A percentile compares a stretch with the other conserved stretches of the same genome.
Evolutionary conservation across 345 rosid species (phyloP).

Genomic region (Lumnitzera littorea): DNA sequence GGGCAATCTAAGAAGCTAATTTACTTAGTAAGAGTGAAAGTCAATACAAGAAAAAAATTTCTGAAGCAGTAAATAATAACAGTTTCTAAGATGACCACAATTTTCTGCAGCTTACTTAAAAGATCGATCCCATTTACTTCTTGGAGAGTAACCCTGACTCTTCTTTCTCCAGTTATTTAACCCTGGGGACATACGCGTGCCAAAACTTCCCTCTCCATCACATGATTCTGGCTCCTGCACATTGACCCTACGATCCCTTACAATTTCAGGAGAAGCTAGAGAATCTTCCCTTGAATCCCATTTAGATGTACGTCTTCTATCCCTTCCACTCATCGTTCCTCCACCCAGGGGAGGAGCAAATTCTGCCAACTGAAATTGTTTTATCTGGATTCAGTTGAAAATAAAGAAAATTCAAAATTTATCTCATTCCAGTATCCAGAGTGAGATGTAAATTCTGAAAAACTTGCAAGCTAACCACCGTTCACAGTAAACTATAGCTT

Average conservation of each 20-base stretch:
- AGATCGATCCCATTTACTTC: slow-evolving; percentile 42
- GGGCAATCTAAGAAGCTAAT: background rate
- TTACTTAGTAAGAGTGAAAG: background rate
- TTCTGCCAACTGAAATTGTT: too few species aligned
- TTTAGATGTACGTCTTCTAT: slow-evolving; percentile 57
- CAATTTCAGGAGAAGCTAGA: slow-evolving; percentile 30
- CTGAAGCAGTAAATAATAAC: background rate
- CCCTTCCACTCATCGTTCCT: slow-evolving; percentile 51
- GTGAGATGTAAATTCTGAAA: too few species aligned
- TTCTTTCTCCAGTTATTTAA: slow-evolving; percentile 68
- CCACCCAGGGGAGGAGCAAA: background rate
- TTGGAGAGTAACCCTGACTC: slow-evolving; percentile 50
- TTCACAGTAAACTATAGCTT: too few species aligned
- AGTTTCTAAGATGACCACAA: background rate
- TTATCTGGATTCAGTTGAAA: too few species aligned
- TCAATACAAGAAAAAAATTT: background rate
- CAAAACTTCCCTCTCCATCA: slow-evolving; percentile 45
- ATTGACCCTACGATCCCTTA: slow-evolving; percentile 20
- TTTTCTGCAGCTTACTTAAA: slow-evolving; percentile 33
- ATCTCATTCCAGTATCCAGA: too few species aligned
- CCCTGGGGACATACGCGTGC: slow-evolving; percentile 69
- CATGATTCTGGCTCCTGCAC: slow-evolving; percentile 21
- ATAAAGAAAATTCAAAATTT: too few species aligned
- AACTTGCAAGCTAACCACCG: too few species aligned
- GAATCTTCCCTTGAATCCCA: slow-evolving; percentile 78